Evolutionary conservation across 176 grass and related monocot species (phyloP).

Genomic region (Oryza glumipatula): DNA sequence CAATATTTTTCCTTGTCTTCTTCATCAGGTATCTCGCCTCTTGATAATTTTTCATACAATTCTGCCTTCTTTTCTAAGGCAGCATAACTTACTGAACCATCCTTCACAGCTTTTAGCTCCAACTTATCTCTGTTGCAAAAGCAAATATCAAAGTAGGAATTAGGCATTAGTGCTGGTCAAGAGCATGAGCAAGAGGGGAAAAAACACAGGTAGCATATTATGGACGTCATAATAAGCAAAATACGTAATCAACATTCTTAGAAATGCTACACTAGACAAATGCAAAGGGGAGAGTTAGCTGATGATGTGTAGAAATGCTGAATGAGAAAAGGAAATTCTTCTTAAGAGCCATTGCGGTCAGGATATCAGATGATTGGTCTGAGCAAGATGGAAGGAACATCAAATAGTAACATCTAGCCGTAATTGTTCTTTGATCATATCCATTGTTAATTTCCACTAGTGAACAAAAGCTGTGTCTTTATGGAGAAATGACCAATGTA

Average conservation of each 20-base stretch:
- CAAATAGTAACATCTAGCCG: not conserved
- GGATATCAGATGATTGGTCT: conserved; percentile 3
- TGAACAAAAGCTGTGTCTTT: not conserved
- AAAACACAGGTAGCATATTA: not conserved
- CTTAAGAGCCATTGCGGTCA: not conserved
- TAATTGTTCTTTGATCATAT: not conserved
- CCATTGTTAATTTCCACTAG: not conserved
- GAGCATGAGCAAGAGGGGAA: conserved; percentile 1
- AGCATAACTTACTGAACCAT: conserved; percentile 77
- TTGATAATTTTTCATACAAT: conserved; percentile 84
- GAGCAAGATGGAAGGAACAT: not conserved
- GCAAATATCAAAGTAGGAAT: conserved; percentile 20
- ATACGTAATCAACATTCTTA: not conserved
- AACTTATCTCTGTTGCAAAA: conserved; percentile 76
- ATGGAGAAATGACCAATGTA: not conserved
- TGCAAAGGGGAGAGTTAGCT: not conserved
- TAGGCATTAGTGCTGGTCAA: conserved; percentile 28
- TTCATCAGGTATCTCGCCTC: conserved; percentile 81
- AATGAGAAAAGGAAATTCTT: not conserved
- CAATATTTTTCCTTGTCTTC: conserved; percentile 96
- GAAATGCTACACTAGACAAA: conserved; percentile 13
- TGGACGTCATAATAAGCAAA: not conserved
- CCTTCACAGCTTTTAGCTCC: conserved; percentile 87
- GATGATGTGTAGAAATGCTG: conserved; percentile 3
- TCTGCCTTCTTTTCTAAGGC: conserved; percentile 91